These are phyloP conservation scores for Phlegmacium glaucopus DNA, from an alignment of 768 basidiomycete genomes.

Conservation along the genomic window DNA sequence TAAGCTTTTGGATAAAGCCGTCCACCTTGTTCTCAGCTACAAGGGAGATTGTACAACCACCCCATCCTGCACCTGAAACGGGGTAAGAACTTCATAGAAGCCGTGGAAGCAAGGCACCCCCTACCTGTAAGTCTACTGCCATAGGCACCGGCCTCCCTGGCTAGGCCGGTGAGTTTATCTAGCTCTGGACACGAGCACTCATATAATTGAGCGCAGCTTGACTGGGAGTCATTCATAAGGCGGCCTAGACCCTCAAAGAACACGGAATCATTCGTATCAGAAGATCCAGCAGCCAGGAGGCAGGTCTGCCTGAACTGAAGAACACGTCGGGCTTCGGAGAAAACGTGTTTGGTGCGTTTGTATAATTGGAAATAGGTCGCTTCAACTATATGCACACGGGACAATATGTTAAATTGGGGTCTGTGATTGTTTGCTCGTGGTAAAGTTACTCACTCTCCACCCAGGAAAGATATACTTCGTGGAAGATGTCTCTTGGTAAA, in stretches of 20 bases:
- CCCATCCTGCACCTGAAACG: constrained; percentile 79
- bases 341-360: constrained; percentile 79
- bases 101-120: constrained; percentile 7
- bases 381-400: constrained; percentile 49
- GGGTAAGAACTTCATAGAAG: background rate
- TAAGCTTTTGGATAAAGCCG: constrained; percentile 60
- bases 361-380: constrained; percentile 80
- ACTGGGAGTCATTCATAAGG: constrained; percentile 79
- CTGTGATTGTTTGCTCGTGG: constrained; percentile 1
- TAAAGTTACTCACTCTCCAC: constrained; percentile 57
- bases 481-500: constrained; percentile 50
- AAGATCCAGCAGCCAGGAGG: constrained; percentile 34
- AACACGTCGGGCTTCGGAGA: constrained; percentile 77
- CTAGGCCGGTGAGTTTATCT: constrained; percentile 62
- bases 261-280: constrained; percentile 9
- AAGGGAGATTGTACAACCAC: constrained; percentile 84
- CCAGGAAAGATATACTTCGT: constrained; percentile 72
- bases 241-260: constrained; percentile 44
- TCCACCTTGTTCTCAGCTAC: constrained; percentile 63
- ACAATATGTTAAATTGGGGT: constrained; percentile 1
- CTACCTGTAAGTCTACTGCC: constrained; percentile 83
- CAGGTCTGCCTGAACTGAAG: constrained; percentile 73
- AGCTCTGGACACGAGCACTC: constrained; percentile 83
- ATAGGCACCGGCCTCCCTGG: constrained; percentile 67
- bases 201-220: constrained; percentile 62